These are phyloP conservation scores for Fusarium hainanense DNA, from an alignment of 2,329 filamentous ascomycete genomes.

Conservation along the genomic window DNA sequence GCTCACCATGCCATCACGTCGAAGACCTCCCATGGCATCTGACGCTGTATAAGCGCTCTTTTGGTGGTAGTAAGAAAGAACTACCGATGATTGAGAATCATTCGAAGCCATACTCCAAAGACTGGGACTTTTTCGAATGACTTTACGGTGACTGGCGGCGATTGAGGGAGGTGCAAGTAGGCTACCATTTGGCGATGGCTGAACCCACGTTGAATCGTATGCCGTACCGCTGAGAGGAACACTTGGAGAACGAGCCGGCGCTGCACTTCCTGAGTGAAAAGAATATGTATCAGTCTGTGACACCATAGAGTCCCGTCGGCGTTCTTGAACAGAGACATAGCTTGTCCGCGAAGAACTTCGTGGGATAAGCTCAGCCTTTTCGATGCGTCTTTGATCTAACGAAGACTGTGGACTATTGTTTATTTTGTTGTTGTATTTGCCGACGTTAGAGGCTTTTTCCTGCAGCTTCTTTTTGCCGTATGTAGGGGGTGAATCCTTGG, in stretches of 20 bases:
- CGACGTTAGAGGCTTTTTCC: conserved; percentile 36
- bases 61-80: conserved; percentile 61
- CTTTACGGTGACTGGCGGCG: conserved; percentile 41
- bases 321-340: conserved; percentile 63
- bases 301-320: conserved; percentile 63
- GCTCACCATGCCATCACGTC: conserved; percentile 64
- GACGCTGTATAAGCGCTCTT: conserved; percentile 61
- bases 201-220: conserved; percentile 38
- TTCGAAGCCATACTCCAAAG: conserved; percentile 70
- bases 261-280: conserved; percentile 58
- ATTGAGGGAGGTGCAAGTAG: conserved; percentile 36
- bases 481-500: conserved; percentile 55
- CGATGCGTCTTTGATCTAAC: conserved; percentile 12
- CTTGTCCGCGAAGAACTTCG: conserved; percentile 60
- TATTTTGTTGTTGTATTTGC: conserved; percentile 24
- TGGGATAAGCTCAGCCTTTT: conserved; percentile 47
- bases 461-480: conserved; percentile 44
- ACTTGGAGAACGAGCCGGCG: conserved; percentile 59
- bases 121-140: conserved; percentile 58
- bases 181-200: conserved; percentile 27
- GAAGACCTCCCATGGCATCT: conserved; percentile 61
- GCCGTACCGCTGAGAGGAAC: conserved; percentile 44
- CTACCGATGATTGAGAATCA: conserved; percentile 65
- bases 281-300: conserved; percentile 68
- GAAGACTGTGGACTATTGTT: conserved; percentile 7